Base-by-base conservation (phyloP, 2,329 filamentous ascomycete species). In the Penicillium sp. region DNA sequence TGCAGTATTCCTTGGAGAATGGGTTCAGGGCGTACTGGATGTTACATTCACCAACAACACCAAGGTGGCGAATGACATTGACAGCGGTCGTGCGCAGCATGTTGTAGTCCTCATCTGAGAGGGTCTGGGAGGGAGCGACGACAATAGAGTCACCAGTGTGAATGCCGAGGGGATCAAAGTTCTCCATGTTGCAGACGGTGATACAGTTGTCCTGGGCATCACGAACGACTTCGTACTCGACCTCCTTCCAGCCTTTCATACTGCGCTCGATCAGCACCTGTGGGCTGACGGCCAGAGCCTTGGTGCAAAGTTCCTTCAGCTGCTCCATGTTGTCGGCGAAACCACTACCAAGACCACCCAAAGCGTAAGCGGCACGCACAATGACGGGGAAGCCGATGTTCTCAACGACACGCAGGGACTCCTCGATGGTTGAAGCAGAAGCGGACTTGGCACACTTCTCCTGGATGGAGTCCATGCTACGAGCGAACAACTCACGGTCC, bases 241-340 rank as follows among this genome's bases (percentile, higher is more conserved):
- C 95, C 75, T 99, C 94, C 75, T 99, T 99, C 94, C 94, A 99
- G 54, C 94, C 94, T 79, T 97, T 97, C 93, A 99, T 97, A 78
- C 90, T 95, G 72, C 89, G 86, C 79, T 99, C 94, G 65, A 99
- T 95, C 50, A 99, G 83, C 7, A 99, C 90, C 71, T 99, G 94
- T 8, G 94, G 94, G 69, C 90, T 96, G 62, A 89, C 92, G 26
- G 94, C 92, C 62, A 99, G 91, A 6, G 94, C 93, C 76, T 95
- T 96, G 73, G 89, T 87, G 81, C 94, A 97, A 42, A 97, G 87
- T 2, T 93, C 89, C 31, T 88, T 77, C 41, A 97, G 80, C 72
- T 99, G 85, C 2, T 83, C 74, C 63, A 95, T 86, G 71, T 97
- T 86, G 65, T 96, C 87, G 52, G 94, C 94, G 66, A 99, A 99